Evolutionary conservation across 257 asterid species (phyloP).

Genomic region (Buddleja alternifolia): DNA sequence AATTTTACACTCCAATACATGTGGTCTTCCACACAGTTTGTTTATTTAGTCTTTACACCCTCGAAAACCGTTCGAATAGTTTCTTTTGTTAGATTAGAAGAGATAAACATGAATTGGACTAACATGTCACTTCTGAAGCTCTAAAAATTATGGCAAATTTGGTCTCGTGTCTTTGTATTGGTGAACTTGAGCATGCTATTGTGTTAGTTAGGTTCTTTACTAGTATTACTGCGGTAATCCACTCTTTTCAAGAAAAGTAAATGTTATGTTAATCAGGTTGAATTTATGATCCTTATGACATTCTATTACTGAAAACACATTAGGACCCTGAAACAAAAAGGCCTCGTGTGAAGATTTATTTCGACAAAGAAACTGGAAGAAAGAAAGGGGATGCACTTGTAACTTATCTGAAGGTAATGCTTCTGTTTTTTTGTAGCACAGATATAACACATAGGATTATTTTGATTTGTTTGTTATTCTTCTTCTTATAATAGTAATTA

Average conservation of each 20-base stretch:
- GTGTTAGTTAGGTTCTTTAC: conserved; percentile 18
- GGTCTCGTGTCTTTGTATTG: background rate
- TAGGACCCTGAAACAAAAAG: conserved; percentile 96
- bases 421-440: conserved; percentile 22
- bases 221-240: conserved; percentile 2
- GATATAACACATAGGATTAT: conserved; percentile 14
- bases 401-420: conserved; percentile 80
- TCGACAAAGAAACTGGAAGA: conserved; percentile 82
- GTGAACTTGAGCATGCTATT: background rate
- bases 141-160: background rate
- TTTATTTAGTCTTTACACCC: background rate
- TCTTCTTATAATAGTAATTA: background rate
- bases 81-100: conserved; percentile 2
- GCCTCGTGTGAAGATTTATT: conserved; percentile 91
- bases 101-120: background rate
- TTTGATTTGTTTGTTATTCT: background rate
- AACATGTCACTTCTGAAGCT: background rate
- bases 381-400: conserved; percentile 96
- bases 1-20: background rate
- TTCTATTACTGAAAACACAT: conserved; percentile 31
- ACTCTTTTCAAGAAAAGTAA: conserved; percentile 8
- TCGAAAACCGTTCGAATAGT: background rate
- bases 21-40: background rate
- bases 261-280: background rate
- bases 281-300: conserved; percentile 26